A percentile compares a stretch with the other conserved stretches of the same genome.
phyloP scores from a whole-genome alignment of 2,329 filamentous ascomycete genomes.

The Orbilia oligospora region DNA sequence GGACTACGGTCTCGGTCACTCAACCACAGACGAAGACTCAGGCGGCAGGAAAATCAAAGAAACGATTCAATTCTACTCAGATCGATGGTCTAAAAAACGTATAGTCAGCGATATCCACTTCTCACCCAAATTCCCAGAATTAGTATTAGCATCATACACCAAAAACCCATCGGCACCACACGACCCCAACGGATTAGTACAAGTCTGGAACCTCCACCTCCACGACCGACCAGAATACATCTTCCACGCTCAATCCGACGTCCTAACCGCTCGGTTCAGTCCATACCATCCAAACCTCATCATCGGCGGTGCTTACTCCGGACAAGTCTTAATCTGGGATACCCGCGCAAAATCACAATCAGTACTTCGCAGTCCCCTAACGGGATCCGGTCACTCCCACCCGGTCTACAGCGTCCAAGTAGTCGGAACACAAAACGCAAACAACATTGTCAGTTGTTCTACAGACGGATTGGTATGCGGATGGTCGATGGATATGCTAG shows the following conservation, averaged over 20 bases:
- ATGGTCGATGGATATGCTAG: constrained; percentile 98
- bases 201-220: constrained; percentile 97
- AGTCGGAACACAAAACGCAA: constrained; percentile 97
- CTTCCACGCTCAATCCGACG: constrained; percentile 95
- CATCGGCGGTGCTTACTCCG: constrained; percentile 94
- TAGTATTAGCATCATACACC: constrained; percentile 93
- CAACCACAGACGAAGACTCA: constrained; percentile 83
- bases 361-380: constrained; percentile 95
- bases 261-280: constrained; percentile 96
- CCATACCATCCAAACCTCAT: constrained; percentile 97
- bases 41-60: constrained; percentile 83
- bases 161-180: constrained; percentile 96
- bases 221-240: constrained; percentile 95
- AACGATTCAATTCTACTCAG: constrained; percentile 92
- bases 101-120: constrained; percentile 98
- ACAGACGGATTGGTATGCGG: constrained; percentile 97
- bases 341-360: constrained; percentile 89
- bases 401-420: constrained; percentile 96
- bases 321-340: constrained; percentile 97
- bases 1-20: constrained; percentile 87
- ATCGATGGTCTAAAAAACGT: constrained; percentile 95
- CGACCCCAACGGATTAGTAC: constrained; percentile 91
- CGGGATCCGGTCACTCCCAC: constrained; percentile 94
- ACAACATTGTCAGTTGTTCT: constrained; percentile 97
- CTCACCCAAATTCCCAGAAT: constrained; percentile 93